These are phyloP conservation scores for Blastomyces emzantsi DNA, from an alignment of 2,329 filamentous ascomycete species.

Conservation along the genomic window DNA sequence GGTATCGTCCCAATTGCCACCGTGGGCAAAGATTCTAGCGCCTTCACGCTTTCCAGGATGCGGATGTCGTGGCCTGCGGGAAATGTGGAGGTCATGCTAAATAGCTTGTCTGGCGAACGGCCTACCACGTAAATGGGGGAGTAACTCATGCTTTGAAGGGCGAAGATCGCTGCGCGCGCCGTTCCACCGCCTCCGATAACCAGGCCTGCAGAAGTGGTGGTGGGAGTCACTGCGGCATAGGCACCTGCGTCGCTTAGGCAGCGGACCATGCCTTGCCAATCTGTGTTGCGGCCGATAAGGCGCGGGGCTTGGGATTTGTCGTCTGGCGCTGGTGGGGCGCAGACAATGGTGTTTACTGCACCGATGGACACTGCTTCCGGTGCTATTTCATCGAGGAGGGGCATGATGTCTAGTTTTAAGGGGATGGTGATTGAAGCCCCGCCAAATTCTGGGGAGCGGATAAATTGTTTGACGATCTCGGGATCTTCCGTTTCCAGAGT, in stretches of 20 bases:
- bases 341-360: conserved; percentile 88
- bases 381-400: conserved; percentile 68
- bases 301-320: conserved; percentile 38
- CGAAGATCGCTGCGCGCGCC: conserved; percentile 81
- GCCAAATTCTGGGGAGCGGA: conserved; percentile 68
- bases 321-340: conserved; percentile 34
- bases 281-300: conserved; percentile 83
- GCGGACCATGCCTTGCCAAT: conserved; percentile 86
- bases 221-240: conserved; percentile 31
- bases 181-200: conserved; percentile 91
- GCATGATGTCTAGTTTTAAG: conserved; percentile 80
- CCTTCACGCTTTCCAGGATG: conserved; percentile 48
- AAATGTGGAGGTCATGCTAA: conserved; percentile 61
- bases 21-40: conserved; percentile 48
- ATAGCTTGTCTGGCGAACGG: conserved; percentile 60
- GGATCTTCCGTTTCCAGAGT: conserved; percentile 63
- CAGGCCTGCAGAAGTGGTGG: conserved; percentile 49
- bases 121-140: conserved; percentile 80
- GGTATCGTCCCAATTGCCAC: conserved; percentile 89
- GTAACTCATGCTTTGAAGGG: conserved; percentile 74
- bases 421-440: conserved; percentile 95
- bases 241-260: conserved; percentile 64
- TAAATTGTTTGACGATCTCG: conserved; percentile 52
- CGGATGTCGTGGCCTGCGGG: conserved; percentile 61
- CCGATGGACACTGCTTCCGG: conserved; percentile 74